Base-by-base conservation (phyloP, 805 yeast genomes). In the Groenewaldozyma tartarivorans region DNA sequence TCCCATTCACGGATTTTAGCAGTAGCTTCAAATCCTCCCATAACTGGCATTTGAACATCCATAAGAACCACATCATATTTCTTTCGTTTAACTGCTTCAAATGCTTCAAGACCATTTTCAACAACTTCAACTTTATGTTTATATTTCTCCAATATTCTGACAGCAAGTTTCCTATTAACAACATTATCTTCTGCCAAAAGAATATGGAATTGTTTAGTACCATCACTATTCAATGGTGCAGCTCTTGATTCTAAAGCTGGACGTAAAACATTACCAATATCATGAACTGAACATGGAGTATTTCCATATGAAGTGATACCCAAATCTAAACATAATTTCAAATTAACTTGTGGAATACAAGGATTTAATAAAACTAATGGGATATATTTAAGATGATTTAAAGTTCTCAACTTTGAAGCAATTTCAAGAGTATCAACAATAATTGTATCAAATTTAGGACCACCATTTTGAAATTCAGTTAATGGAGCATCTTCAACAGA, bases 31-130 rank as follows among this genome's bases (percentile, higher is more conserved):
- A 85, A 85, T 0, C 95, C 95, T 21, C 95, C 94, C 92, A 85
- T 86, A 13, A 83, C 84, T 5, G 95, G 95, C 95, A 85, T 85
- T 60, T 85, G 95, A 35, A 85, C 94, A 64, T 85, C 95, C 95
- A 85, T 85, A 50, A 85, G 71, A 16, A 85, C 81, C 36, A 82
- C 88, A 56, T 85, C 95, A 57, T 79, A 85, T 36, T 71, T 68
- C 46, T 71, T 74, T 48, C 72, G 68, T 56, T 77, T 68, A 35
- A 83, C 77, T 1, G 87, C 88, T 45, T 83, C 84, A 49, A 75
- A 72, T 1, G 95, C 94, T 51, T 84, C 85, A 44, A 74, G 67
- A 13, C 95, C 95, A 60, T 85, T 85, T 57, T 82, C 90, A 4
- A 84, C 95, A 36, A 85, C 95, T 44, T 77, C 79, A 9, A 85